These are phyloP conservation scores for Lophiotrema nucula DNA, from an alignment of 495 filamentous ascomycete species.

Conservation along the genomic window DNA sequence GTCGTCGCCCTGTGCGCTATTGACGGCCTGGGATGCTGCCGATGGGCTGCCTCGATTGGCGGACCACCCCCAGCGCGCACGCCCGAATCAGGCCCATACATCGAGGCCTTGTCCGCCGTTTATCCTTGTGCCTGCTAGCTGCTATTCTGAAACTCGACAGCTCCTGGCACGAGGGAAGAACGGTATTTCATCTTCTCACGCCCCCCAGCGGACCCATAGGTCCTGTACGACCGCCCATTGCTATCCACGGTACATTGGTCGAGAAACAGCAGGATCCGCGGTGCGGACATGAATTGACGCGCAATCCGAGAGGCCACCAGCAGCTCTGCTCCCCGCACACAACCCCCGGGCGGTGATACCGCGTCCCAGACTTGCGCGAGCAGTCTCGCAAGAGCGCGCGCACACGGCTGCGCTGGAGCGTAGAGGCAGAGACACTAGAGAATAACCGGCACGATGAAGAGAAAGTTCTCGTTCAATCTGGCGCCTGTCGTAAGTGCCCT, in stretches of 20 bases:
- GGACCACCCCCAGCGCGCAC: no score
- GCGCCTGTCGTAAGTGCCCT: slow-evolving; percentile 27
- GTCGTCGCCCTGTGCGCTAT: neutral
- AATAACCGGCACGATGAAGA: slow-evolving; percentile 31
- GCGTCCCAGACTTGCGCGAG: no score
- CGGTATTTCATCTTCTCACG: neutral
- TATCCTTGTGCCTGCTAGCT: neutral
- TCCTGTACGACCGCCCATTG: slow-evolving; percentile 2
- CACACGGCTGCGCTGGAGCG: neutral
- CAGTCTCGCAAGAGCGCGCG: no score
- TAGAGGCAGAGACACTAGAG: neutral
- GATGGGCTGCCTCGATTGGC: no score
- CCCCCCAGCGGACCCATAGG: neutral
- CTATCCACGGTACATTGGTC: neutral
- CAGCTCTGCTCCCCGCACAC: neutral
- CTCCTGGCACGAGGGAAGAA: neutral
- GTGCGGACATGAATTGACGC: neutral
- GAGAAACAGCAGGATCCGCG: neutral
- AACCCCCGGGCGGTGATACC: no score
- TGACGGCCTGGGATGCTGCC: no score
- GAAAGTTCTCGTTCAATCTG: slow-evolving; percentile 40
- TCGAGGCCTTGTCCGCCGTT: neutral
- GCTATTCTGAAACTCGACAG: slow-evolving; percentile 3
- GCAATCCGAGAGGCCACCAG: no score
- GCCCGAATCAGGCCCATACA: no score